phyloP scores from a whole-genome alignment of 2,329 filamentous ascomycete species.

The Iodosphaeria phyllophila region DNA sequence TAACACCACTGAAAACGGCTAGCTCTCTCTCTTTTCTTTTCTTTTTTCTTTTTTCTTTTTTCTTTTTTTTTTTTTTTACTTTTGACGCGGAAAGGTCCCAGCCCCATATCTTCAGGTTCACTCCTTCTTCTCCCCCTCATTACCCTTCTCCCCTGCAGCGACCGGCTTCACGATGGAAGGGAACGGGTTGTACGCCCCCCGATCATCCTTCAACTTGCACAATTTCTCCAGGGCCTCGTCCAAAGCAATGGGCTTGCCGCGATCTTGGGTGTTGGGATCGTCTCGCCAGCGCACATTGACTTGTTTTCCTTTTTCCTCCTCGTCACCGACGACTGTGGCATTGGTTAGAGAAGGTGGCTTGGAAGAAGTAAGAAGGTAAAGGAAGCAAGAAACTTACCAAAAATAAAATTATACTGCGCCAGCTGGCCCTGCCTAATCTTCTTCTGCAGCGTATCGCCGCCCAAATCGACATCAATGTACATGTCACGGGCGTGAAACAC shows the following conservation, averaged over 20 bases:
- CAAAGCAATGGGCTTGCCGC: constrained; percentile 37
- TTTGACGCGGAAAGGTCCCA: too few species aligned
- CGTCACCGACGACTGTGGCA: constrained; percentile 35
- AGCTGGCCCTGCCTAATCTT: constrained; percentile 73
- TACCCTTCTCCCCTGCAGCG: constrained; percentile 1
- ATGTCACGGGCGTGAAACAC: constrained; percentile 44
- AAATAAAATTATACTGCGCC: constrained; percentile 70
- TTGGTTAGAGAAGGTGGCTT: constrained; percentile 1
- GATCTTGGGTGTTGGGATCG: constrained; percentile 40
- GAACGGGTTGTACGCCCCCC: constrained; percentile 17
- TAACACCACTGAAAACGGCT: too few species aligned
- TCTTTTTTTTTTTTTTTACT: too few species aligned
- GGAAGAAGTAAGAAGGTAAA: not conserved
- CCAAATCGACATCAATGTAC: constrained; percentile 52
- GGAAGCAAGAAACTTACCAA: constrained; percentile 32
- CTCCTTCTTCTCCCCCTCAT: too few species aligned
- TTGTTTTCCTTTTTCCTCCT: constrained; percentile 38
- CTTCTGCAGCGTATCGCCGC: constrained; percentile 71
- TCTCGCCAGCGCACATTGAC: constrained; percentile 47
- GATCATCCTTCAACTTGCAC: constrained; percentile 28
- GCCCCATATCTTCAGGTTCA: too few species aligned
- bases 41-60: too few species aligned
- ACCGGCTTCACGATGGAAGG: constrained; percentile 7
- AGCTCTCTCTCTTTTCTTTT: too few species aligned
- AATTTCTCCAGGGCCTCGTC: constrained; percentile 38